phyloP scores from a whole-genome alignment of 495 filamentous ascomycete species.

The Trypethelium eluteriae region DNA sequence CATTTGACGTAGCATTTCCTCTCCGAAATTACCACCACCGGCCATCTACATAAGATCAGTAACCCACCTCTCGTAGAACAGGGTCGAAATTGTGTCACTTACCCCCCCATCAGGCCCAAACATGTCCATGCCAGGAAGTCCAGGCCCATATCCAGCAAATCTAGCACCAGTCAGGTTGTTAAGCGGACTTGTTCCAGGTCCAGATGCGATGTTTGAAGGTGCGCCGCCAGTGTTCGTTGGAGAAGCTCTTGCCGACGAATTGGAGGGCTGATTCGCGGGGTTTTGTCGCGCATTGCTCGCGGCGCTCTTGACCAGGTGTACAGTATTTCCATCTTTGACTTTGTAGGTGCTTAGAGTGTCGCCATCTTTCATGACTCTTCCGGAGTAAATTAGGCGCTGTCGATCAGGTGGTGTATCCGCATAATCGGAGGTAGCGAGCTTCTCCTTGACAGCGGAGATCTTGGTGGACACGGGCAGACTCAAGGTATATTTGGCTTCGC shows the following conservation, averaged over 20 bases:
- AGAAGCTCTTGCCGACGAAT: background rate
- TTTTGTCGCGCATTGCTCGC: constrained; percentile 74
- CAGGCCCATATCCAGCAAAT: constrained; percentile 77
- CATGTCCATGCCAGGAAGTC: constrained; percentile 76
- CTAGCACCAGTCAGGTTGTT: constrained; percentile 87
- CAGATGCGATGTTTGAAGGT: constrained; percentile 84
- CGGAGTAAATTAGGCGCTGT: constrained; percentile 95
- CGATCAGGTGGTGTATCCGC: constrained; percentile 76
- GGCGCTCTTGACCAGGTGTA: constrained; percentile 93
- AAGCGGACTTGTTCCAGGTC: constrained; percentile 83
- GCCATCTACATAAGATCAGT: constrained; percentile 63
- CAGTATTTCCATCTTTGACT: constrained; percentile 90
- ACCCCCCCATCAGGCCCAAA: constrained; percentile 97
- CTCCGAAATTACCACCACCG: constrained; percentile 34
- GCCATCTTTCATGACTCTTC: constrained; percentile 87
- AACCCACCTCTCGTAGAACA: constrained; percentile 9
- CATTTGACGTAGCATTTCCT: constrained; percentile 75
- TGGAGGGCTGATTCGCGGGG: constrained; percentile 40
- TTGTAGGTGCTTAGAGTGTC: constrained; percentile 81
- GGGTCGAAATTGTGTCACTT: constrained; percentile 34
- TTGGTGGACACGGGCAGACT: constrained; percentile 69
- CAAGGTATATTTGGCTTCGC: constrained; percentile 73
- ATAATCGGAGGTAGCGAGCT: constrained; percentile 69
- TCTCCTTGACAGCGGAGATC: constrained; percentile 80
- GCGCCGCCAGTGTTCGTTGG: constrained; percentile 36